These are phyloP conservation scores for Metarhizium robertsii DNA, from an alignment of 2,329 filamentous ascomycete species.

Conservation along the genomic window DNA sequence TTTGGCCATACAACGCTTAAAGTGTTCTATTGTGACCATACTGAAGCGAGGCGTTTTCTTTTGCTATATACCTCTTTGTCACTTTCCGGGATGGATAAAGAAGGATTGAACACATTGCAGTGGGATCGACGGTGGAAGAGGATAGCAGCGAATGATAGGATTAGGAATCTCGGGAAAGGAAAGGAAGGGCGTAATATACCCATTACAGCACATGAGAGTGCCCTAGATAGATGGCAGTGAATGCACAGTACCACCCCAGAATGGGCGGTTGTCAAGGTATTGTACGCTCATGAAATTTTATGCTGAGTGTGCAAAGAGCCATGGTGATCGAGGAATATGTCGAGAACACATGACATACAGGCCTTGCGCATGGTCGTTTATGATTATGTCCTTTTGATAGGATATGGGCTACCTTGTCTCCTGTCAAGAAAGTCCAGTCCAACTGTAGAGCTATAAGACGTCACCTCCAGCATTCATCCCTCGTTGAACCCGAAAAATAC, in stretches of 20 bases:
- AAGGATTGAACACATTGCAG: not conserved
- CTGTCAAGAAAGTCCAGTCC: too few species aligned
- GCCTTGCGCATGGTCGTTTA: too few species aligned
- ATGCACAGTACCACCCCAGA: not conserved
- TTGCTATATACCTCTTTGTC: constrained; percentile 5
- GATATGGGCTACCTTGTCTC: too few species aligned
- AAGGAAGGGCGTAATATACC: not conserved
- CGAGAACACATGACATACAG: too few species aligned
- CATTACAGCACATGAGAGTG: not conserved
- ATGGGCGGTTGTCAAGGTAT: too few species aligned
- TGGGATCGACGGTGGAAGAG: not conserved
- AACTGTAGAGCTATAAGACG: too few species aligned
- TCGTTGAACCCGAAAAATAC: too few species aligned
- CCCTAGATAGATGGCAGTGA: not conserved
- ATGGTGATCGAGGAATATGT: too few species aligned
- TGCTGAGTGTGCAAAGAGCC: too few species aligned
- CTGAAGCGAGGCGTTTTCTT: constrained; percentile 1
- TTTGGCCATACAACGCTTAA: not conserved
- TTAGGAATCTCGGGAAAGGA: not conserved
- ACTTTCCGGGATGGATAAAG: not conserved
- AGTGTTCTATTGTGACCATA: not conserved
- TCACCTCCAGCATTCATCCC: too few species aligned
- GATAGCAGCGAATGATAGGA: not conserved
- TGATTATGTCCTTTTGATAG: too few species aligned
- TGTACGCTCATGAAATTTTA: too few species aligned